phyloP scores from a whole-genome alignment of 78 protist genomes.

The Dictyostelium brefeldianum region DNA sequence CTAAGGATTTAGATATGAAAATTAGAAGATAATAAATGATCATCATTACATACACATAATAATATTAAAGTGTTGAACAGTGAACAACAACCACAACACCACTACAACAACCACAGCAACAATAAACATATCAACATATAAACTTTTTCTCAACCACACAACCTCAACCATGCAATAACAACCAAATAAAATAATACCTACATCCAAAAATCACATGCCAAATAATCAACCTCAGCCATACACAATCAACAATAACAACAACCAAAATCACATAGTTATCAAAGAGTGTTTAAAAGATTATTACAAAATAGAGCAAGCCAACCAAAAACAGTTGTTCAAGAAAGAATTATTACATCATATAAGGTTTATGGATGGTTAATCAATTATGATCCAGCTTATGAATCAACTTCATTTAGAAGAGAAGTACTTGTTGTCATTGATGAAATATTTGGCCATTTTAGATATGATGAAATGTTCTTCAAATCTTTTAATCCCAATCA shows the following conservation, averaged over 20 bases:
- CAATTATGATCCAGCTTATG: conserved; percentile 70
- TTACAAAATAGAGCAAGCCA: conserved; percentile 35
- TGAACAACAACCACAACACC: background rate
- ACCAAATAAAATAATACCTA: no score
- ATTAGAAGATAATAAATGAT: background rate
- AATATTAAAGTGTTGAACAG: background rate
- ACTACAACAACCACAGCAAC: background rate
- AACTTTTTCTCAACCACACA: background rate
- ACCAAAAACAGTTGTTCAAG: conserved; percentile 51
- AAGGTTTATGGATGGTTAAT: conserved; percentile 73
- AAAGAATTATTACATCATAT: conserved; percentile 64
- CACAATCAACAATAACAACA: conserved; percentile 45
- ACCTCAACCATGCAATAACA: background rate
- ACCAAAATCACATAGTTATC: conserved; percentile 38
- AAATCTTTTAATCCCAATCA: background rate
- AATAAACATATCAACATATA: background rate
- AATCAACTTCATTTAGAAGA: conserved; percentile 58
- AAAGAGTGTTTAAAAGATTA: conserved; percentile 67
- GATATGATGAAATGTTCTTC: conserved; percentile 80
- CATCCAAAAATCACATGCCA: no score
- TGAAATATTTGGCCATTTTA: conserved; percentile 69
- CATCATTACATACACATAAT: no score
- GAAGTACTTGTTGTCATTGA: conserved; percentile 68
- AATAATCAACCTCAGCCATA: no score
- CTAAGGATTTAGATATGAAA: conserved; percentile 3